These are phyloP conservation scores for Aspergillus sclerotiicarbonarius DNA, from an alignment of 495 filamentous ascomycete genomes.

Conservation along the genomic window DNA sequence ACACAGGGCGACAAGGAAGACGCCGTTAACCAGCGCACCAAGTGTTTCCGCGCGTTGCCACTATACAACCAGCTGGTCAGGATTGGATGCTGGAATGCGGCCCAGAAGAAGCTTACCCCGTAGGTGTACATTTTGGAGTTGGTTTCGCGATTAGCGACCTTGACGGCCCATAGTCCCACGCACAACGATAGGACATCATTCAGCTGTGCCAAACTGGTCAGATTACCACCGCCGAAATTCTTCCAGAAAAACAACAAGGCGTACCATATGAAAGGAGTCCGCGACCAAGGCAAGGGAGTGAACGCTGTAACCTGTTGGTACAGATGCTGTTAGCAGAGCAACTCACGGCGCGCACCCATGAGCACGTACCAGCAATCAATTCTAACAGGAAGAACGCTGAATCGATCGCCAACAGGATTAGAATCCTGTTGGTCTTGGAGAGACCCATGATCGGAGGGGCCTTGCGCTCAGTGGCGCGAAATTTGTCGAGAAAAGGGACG, in stretches of 20 bases:
- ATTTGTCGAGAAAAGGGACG: slow-evolving; percentile 11
- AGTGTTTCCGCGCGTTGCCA: slow-evolving; percentile 99
- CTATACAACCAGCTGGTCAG: slow-evolving; percentile 42
- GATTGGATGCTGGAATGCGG: slow-evolving; percentile 4
- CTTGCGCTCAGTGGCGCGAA: slow-evolving; percentile 31
- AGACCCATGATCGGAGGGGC: slow-evolving; percentile 63
- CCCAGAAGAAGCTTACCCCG: slow-evolving; percentile 58
- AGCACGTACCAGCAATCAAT: slow-evolving; percentile 64
- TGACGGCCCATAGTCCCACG: slow-evolving; percentile 94
- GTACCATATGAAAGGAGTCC: slow-evolving; percentile 97
- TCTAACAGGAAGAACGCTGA: slow-evolving; percentile 86
- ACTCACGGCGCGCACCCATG: neutral
- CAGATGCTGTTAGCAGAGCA: slow-evolving; percentile 15
- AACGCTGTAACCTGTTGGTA: slow-evolving; percentile 64
- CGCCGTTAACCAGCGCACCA: slow-evolving; percentile 91
- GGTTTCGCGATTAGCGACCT: slow-evolving; percentile 71
- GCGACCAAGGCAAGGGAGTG: slow-evolving; percentile 91
- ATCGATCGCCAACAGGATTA: slow-evolving; percentile 90
- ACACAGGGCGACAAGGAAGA: slow-evolving; percentile 94
- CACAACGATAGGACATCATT: slow-evolving; percentile 94
- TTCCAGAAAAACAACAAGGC: slow-evolving; percentile 11
- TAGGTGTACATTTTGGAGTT: slow-evolving; percentile 90
- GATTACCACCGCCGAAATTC: neutral
- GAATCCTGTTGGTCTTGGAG: slow-evolving; percentile 89
- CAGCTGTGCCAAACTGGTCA: slow-evolving; percentile 41